Conservation (phyloP, 768 basidiomycete genomes). For the Macrolepiota fuliginosa region DNA sequence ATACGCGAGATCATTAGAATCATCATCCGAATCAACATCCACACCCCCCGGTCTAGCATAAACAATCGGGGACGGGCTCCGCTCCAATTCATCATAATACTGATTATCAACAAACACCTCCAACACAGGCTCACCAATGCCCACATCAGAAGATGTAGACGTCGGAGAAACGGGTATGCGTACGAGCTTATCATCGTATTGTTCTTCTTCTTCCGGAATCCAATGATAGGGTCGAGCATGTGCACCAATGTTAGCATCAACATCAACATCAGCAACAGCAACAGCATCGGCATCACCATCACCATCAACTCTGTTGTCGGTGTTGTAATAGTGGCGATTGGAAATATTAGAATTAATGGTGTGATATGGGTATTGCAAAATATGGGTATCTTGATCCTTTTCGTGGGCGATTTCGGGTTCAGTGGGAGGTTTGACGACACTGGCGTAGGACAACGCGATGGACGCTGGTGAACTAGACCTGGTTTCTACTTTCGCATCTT, state of each 20-base stretch:
- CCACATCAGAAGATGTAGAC: not conserved
- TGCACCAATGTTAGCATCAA: not conserved
- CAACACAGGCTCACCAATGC: not conserved
- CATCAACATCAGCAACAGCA: not conserved
- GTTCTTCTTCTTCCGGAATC: not conserved
- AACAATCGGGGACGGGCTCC: slow-evolving; percentile 9
- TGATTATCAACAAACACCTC: slow-evolving; percentile 11
- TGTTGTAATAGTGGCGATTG: not conserved
- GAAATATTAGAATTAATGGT: not conserved
- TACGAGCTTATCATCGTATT: slow-evolving; percentile 2
- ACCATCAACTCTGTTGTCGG: too few species aligned
- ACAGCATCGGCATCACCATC: not conserved
- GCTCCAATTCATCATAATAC: slow-evolving; percentile 1
- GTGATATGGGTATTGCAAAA: not conserved
- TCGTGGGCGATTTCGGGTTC: not conserved
- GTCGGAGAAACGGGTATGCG: not conserved
- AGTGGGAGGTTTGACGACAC: not conserved
- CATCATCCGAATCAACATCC: not conserved
- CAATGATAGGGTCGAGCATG: not conserved
- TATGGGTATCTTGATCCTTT: not conserved
- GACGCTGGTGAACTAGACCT: not conserved
- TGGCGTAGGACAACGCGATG: slow-evolving; percentile 2
- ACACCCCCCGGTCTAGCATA: slow-evolving; percentile 4
- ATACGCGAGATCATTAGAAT: not conserved
- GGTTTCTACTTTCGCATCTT: not conserved